A percentile compares a stretch with the other conserved stretches of the same genome.
Conservation (phyloP, 148 eudicot genomes). For the Spergularia marina region DNA sequence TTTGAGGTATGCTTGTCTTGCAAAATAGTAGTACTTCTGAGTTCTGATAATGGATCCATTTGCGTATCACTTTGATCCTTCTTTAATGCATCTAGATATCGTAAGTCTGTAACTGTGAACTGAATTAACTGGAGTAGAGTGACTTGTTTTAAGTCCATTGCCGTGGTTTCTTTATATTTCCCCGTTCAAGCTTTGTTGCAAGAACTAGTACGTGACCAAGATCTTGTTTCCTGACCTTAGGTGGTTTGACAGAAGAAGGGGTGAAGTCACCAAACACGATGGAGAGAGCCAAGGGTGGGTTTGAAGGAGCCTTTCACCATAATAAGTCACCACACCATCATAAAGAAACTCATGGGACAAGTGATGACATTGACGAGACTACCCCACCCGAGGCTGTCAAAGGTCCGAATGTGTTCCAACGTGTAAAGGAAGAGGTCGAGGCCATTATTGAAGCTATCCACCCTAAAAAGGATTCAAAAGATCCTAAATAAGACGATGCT, state of each 20-base stretch:
- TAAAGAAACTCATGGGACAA: constrained; percentile 83
- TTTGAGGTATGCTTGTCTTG: no score
- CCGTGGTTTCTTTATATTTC: no score
- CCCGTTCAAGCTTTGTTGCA: not conserved
- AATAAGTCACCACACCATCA: constrained; percentile 54
- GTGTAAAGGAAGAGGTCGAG: constrained; percentile 88
- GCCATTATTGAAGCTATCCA: constrained; percentile 58
- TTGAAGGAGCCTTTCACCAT: constrained; percentile 27
- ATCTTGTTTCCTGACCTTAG: not conserved
- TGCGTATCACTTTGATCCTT: no score
- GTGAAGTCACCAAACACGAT: constrained; percentile 36
- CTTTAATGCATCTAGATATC: no score
- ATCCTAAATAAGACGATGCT: constrained; percentile 14
- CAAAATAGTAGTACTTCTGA: no score
- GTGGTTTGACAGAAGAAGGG: constrained; percentile 26
- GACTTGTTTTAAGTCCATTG: no score
- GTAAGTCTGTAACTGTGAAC: no score
- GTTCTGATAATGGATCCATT: no score
- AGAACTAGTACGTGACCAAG: constrained; percentile 3
- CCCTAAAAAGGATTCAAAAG: constrained; percentile 48
- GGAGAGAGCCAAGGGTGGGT: constrained; percentile 34
- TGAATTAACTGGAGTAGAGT: no score
- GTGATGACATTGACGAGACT: constrained; percentile 67
- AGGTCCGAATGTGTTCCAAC: constrained; percentile 63
- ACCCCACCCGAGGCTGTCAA: constrained; percentile 64